These are phyloP conservation scores for Cadophora malorum DNA, from an alignment of 2,329 filamentous ascomycete species.

Conservation along the genomic window DNA sequence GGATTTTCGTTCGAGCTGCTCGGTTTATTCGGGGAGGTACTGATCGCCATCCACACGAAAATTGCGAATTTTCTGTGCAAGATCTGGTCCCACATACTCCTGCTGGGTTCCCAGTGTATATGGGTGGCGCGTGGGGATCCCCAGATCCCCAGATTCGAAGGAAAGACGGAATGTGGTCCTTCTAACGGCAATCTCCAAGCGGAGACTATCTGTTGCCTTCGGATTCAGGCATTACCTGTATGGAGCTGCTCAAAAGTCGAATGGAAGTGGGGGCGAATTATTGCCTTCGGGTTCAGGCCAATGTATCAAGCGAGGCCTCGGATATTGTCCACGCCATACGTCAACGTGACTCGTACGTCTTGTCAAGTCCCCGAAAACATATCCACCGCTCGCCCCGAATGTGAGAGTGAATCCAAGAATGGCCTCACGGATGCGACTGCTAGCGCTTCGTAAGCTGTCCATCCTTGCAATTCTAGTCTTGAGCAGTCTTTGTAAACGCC, in stretches of 20 bases:
- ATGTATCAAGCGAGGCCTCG: too few species aligned
- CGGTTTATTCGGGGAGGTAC: not conserved
- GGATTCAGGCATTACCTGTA: not conserved
- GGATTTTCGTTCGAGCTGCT: not conserved
- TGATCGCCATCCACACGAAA: not conserved
- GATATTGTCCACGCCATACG: too few species aligned
- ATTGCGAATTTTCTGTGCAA: not conserved
- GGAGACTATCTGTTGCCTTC: not conserved
- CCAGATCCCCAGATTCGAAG: not conserved
- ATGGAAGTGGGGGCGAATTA: not conserved
- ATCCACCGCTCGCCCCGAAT: too few species aligned
- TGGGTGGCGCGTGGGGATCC: not conserved
- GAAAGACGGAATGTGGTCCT: not conserved
- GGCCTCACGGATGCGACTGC: too few species aligned
- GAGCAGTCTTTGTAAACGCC: too few species aligned
- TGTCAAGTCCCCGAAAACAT: too few species aligned
- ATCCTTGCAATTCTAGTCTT: too few species aligned
- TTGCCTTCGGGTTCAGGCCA: not conserved
- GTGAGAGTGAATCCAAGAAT: too few species aligned
- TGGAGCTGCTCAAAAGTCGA: too few species aligned
- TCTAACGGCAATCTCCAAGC: too few species aligned
- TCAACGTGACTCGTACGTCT: too few species aligned
- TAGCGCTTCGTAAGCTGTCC: too few species aligned
- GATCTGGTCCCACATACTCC: not conserved
- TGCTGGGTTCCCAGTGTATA: not conserved